Evolutionary conservation across 2,329 filamentous ascomycete genomes (phyloP), one percentile per base, ranked within the genome.

Genomic region (Hypomyces rosellus): DNA sequence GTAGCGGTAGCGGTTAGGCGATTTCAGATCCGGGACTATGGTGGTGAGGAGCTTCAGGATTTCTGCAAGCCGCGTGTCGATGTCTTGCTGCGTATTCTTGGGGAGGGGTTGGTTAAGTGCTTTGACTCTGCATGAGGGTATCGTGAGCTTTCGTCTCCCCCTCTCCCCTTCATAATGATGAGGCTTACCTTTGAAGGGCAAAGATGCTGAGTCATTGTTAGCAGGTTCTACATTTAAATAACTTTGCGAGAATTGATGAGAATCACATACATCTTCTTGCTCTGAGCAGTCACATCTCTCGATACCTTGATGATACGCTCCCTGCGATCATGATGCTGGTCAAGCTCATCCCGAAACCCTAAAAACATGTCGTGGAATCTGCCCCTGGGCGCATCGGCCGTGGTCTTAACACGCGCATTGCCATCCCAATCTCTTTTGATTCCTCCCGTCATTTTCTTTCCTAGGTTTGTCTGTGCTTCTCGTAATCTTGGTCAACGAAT

Each of bases 321-420:
- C 50, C 90, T 81, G 14, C 93, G 85, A 69, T 97, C 93, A 68
- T 99, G 89, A 65, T 97, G 92, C 69, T 93, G 83, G 63, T 99
- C 93, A 25, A 99, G 76, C 69, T 96, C 91, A 61, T 86, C 78
- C 46, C 91, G 85, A 66, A 97, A 96, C 7, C 68, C 72, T 67
- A 89, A 86, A 66, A 99, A 99, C 78, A 97, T 90, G 57, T 84
- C 69, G 54, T 82, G 81, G 63, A 81, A 84, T 46, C 68, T 61
- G 45, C 69, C 65, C 33, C 66, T 64, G 5, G 72, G 68, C 16
- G 61, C 62, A 41, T 69, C 65, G 15, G 61, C 56, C 45, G 54
- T 55, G 47, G 59, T 59, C 65, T 74, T 76, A 55, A 69, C 63
- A 43, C 69, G 64, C 38, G 61, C 59, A 52, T 75, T 77, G 52